phyloP scores from a whole-genome alignment of 352 stramenopile species.

The Peronosclerospora sorghi region DNA sequence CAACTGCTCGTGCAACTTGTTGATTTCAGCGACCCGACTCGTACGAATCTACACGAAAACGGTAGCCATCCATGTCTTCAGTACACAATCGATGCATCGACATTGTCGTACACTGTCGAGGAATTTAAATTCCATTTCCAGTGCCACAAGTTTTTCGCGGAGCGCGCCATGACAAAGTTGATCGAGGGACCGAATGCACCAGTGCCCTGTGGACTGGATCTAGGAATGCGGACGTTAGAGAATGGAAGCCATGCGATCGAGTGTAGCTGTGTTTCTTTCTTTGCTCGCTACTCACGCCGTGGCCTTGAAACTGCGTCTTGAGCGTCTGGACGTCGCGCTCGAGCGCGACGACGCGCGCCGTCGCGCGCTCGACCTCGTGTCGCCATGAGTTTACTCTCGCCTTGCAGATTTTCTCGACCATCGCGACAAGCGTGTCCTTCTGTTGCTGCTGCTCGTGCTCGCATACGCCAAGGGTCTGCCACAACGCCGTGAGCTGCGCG shows the following conservation, averaged over 20 bases:
- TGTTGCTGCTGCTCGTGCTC: conserved; percentile 21
- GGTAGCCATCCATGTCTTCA: background rate
- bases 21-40: conserved; percentile 11
- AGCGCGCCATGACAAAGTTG: conserved; percentile 12
- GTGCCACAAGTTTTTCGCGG: conserved; percentile 19
- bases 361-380: conserved; percentile 3
- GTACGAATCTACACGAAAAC: conserved; percentile 16
- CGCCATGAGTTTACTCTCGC: conserved; percentile 8
- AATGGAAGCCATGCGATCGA: background rate
- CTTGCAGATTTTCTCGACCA: conserved; percentile 13
- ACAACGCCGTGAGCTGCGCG: conserved; percentile 20
- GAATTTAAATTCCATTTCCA: conserved; percentile 32
- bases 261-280: background rate
- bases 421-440: conserved; percentile 13
- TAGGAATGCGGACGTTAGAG: too few species aligned
- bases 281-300: conserved; percentile 10
- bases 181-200: conserved; percentile 6
- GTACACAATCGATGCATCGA: too few species aligned
- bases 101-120: conserved; percentile 21
- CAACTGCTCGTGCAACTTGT: conserved; percentile 14
- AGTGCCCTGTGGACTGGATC: conserved; percentile 11
- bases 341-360: conserved; percentile 9
- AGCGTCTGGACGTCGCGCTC: conserved; percentile 27
- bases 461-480: conserved; percentile 21
- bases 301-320: conserved; percentile 22